A percentile compares a stretch with the other conserved stretches of the same genome.
Evolutionary conservation across 345 rosid genomes (phyloP).

Genomic region (Populus deltoides): DNA sequence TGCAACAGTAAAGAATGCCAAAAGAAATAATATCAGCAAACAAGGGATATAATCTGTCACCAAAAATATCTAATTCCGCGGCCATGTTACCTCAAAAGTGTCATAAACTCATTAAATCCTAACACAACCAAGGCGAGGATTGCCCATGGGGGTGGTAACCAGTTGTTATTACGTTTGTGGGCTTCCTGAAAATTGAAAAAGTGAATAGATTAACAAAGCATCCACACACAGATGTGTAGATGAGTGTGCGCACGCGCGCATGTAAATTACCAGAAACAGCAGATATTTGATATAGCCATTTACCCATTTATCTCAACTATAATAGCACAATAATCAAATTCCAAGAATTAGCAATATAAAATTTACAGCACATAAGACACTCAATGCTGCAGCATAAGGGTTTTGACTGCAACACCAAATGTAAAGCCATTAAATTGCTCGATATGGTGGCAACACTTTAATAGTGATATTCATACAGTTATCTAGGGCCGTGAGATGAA

Average conservation of each 20-base stretch:
- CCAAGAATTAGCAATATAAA: background rate
- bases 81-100: slow-evolving; percentile 69
- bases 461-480: background rate
- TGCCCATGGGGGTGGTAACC: slow-evolving; percentile 99
- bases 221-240: background rate
- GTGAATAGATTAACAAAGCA: background rate
- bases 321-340: background rate
- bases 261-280: too few relatives aligned
- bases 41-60: background rate
- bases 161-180: slow-evolving; percentile 83
- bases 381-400: background rate
- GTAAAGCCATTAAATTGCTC: background rate
- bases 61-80: slow-evolving; percentile 4
- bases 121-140: slow-evolving; percentile 72
- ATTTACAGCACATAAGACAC: background rate
- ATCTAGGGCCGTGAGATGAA: background rate
- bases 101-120: slow-evolving; percentile 98
- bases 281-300: background rate
- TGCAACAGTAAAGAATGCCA: slow-evolving; percentile 35
- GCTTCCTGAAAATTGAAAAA: slow-evolving; percentile 74
- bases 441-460: background rate
- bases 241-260: too few relatives aligned
- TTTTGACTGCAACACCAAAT: background rate
- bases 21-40: slow-evolving; percentile 16
- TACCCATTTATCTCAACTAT: background rate